Base-by-base conservation (phyloP, 2,329 filamentous ascomycete genomes). In the Parastagonospora nodorum region DNA sequence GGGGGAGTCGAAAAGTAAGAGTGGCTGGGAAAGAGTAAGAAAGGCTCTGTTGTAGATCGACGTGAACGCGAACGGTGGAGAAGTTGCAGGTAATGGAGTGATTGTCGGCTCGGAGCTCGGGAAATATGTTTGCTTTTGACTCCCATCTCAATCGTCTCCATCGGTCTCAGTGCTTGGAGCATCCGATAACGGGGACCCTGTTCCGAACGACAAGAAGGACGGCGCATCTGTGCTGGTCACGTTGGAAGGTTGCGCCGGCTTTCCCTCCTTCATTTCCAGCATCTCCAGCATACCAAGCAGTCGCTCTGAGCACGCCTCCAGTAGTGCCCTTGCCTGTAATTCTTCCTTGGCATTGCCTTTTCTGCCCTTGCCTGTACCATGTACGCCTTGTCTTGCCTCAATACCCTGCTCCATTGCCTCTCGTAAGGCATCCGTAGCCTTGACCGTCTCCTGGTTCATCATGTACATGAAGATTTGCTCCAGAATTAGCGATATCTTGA, bases 341-440 rank as follows among this genome's bases (percentile, higher is more conserved):
- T 77, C 75, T 35, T 72, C 70, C 4, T 58, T 51, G 9, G 56
- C 56, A 37, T 68, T 71, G 0, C 66, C 74, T 52, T 72, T 76
- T 58, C 74, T 80, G 43, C 74, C 79, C 53, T 75, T 77, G 36
- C 70, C 77, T 19, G 77, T 77, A 2, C 67, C 75, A 44, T 71
- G 75, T 0, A 76, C 75, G 0, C 72, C 70, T 7, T 74, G 69
- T n/a, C 85, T 75, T 2, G 75, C 78, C 29, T 71, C 42, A 37
- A 87, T 82, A 0, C 86, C 86, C 14, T 62, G 53, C 51, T 82
- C 74, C n/a, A 83, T 74, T 0, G 81, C 79, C 0, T 67, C 48
- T 32, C 73, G 72, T 12, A 87, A 42, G 2, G 40, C 36, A 2
- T 55, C 45, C 0, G 66, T 70, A 1, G 61, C 45, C 11, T 53